Base-by-base conservation (phyloP, 2,329 filamentous ascomycete species). In the Phoma herbarum region DNA sequence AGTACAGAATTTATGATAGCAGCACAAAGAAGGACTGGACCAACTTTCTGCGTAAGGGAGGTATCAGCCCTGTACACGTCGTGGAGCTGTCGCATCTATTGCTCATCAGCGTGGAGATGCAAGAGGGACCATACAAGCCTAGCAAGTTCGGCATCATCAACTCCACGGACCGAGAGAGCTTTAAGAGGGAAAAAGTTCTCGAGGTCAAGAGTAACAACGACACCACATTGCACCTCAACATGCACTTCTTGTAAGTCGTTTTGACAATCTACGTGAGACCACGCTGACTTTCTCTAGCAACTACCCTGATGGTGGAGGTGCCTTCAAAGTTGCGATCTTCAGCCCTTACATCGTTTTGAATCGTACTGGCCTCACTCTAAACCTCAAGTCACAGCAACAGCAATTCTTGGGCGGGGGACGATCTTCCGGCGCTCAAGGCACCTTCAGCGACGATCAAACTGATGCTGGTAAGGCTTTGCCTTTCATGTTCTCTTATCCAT, bases 61-160 rank as follows among this genome's bases (percentile, higher is more conserved):
- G 96, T 14, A 90, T 98, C 56, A 99, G 95, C 75, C 96, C 96
- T 0, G 93, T 99, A 0, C 95, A 99, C 74, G 93, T 98, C 10
- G 94, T 98, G 18, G 94, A 99, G 78, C 83, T 99, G 20, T 97
- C 94, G 0, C 96, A 98, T 77, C 83, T 99, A 9, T 84, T 99
- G 3, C 83, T 99, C 28, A 85, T 99, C 69, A 98, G 94, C 70
- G 86, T 99, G 62, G 93, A 98, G 70, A 92, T 99, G 88, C 92
- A 99, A 78, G 95, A 99, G 72, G 97, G 93, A 0, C 88, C 91
- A 0, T 97, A 96, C 83, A 96, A 93, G 72, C 86, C 93, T 18
- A 98, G 95, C 79, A 95, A 99, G 63, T 99, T 98, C 79, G 90
- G 93, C 23, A 96, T 99, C 70, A 94, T 99, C 81, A 99, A 99